Percentiles rank a stretch among this genome's conserved stretches.
phyloP scores from a whole-genome alignment of 768 basidiomycete species.

The Agrocybe praecox region DNA sequence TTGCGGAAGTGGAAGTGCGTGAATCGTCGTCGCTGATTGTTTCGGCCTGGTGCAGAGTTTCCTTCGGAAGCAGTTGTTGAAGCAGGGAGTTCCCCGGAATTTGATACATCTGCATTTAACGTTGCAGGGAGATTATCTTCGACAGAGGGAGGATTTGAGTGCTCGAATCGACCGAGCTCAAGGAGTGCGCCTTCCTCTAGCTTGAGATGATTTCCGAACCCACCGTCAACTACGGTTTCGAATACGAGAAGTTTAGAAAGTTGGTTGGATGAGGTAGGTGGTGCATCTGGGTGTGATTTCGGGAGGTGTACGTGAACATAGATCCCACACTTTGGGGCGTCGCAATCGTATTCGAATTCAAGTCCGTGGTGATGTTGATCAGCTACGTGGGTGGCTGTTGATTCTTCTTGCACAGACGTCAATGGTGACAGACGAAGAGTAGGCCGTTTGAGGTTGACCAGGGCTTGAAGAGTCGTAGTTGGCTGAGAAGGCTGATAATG shows the following conservation, averaged over 20 bases:
- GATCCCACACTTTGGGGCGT: slow-evolving; percentile 82
- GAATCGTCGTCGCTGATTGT: slow-evolving; percentile 53
- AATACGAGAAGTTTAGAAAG: slow-evolving; percentile 59
- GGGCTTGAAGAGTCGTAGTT: slow-evolving; percentile 91
- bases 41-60: not conserved
- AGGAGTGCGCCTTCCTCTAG: slow-evolving; percentile 79
- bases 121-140: slow-evolving; percentile 12
- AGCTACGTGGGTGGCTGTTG: slow-evolving; percentile 14
- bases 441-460: slow-evolving; percentile 93
- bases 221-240: slow-evolving; percentile 73
- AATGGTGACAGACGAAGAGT: slow-evolving; percentile 79
- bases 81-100: slow-evolving; percentile 6
- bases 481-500: slow-evolving; percentile 66
- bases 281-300: slow-evolving; percentile 61
- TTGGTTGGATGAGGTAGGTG: slow-evolving; percentile 32
- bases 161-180: slow-evolving; percentile 78
- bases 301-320: slow-evolving; percentile 76
- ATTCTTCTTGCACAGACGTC: slow-evolving; percentile 45
- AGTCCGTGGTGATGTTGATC: slow-evolving; percentile 66
- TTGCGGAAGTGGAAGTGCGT: slow-evolving; percentile 70
- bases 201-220: slow-evolving; percentile 75
- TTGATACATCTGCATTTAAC: slow-evolving; percentile 12
- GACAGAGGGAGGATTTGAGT: slow-evolving; percentile 24
- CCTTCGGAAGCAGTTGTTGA: not conserved
- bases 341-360: slow-evolving; percentile 93